These are phyloP conservation scores for Chamaenerion angustifolium DNA, from an alignment of 345 rosid species.

Conservation along the genomic window DNA sequence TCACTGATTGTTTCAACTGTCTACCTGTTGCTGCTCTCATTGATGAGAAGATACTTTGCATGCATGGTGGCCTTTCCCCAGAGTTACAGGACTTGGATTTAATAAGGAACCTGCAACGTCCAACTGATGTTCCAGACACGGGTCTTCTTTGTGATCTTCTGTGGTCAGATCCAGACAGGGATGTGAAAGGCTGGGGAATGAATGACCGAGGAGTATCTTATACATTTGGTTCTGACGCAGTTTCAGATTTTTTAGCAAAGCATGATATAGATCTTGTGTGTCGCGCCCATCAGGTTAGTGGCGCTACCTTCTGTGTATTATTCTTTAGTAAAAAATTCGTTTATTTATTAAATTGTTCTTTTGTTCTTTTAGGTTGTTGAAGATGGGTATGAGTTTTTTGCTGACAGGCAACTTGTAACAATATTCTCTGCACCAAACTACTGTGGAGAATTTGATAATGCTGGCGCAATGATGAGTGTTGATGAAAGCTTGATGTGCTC, in stretches of 20 bases:
- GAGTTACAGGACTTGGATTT: conserved; percentile 52
- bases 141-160: conserved; percentile 82
- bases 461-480: too few species aligned
- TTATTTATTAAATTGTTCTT: too few species aligned
- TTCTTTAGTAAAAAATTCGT: too few species aligned
- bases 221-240: conserved; percentile 62
- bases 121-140: conserved; percentile 67
- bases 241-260: conserved; percentile 46
- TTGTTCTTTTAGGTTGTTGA: conserved; percentile 12
- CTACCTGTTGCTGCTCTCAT: conserved; percentile 71
- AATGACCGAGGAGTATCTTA: conserved; percentile 76
- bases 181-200: conserved; percentile 68
- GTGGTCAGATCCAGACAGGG: conserved; percentile 80
- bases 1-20: conserved; percentile 76
- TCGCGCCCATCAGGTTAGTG: too few species aligned
- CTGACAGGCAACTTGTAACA: too few species aligned
- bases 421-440: too few species aligned
- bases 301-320: too few species aligned
- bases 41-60: conserved; percentile 72
- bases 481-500: too few species aligned
- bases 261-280: conserved; percentile 44
- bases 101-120: conserved; percentile 50
- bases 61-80: conserved; percentile 89
- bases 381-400: too few species aligned
- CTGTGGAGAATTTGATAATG: too few species aligned